phyloP scores from a whole-genome alignment of 768 basidiomycete genomes.

The Phanerochaete sordida region DNA sequence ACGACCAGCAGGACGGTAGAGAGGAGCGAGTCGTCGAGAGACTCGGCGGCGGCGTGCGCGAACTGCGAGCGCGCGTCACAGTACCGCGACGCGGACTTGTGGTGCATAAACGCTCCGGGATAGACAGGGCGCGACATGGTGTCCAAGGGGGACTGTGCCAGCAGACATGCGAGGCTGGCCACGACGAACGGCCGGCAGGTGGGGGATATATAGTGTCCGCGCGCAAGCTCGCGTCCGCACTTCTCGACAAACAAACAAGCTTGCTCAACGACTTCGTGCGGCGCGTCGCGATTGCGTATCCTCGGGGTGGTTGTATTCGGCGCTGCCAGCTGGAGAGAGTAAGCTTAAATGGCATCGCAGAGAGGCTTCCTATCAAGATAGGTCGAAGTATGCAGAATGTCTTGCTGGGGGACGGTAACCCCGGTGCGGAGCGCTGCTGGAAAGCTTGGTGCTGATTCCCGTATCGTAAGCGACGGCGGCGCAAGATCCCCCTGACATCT shows the following conservation, averaged over 20 bases:
- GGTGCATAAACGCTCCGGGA: background rate
- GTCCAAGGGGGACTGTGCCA: background rate
- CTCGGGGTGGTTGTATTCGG: background rate
- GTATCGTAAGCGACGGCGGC: background rate
- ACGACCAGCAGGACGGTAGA: slow-evolving; percentile 25
- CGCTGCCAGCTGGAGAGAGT: background rate
- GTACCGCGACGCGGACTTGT: background rate
- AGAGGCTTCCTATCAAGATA: background rate
- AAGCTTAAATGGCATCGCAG: slow-evolving; percentile 12
- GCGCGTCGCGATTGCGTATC: background rate
- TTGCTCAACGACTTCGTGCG: background rate
- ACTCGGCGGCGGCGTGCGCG: background rate
- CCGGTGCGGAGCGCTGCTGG: slow-evolving; percentile 8
- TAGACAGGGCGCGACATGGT: slow-evolving; percentile 3
- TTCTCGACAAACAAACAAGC: slow-evolving; percentile 15
- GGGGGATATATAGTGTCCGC: background rate
- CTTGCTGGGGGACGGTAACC: background rate
- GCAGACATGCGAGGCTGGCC: background rate
- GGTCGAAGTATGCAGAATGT: background rate
- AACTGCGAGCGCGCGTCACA: background rate
- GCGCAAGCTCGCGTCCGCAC: background rate
- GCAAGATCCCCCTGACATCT: background rate
- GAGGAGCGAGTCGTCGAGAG: slow-evolving; percentile 20
- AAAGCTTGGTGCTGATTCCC: background rate
- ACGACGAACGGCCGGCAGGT: background rate